These are phyloP conservation scores for Fragilariopsis cylindrus DNA, from an alignment of 108 stramenopile genomes.

Conservation along the genomic window DNA sequence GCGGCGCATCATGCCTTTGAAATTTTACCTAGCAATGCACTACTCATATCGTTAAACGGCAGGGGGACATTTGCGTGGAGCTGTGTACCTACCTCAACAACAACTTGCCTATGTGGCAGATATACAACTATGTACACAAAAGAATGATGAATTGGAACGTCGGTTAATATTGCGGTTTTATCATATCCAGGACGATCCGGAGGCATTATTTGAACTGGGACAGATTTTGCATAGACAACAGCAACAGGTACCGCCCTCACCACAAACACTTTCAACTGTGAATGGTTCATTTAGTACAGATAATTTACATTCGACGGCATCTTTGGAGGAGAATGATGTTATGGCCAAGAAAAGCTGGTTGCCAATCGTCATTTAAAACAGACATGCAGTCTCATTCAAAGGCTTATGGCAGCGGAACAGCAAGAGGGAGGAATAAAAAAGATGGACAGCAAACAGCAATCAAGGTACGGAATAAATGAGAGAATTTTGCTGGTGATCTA, in stretches of 20 bases:
- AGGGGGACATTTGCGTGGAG: conserved; percentile 59
- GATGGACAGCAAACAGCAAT: conserved; percentile 30
- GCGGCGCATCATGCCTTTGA: conserved; percentile 43
- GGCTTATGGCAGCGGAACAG: conserved; percentile 40
- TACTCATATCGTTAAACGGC: conserved; percentile 48
- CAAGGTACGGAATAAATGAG: conserved; percentile 1
- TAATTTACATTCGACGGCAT: not conserved
- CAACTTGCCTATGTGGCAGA: conserved; percentile 70
- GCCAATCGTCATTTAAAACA: conserved; percentile 37
- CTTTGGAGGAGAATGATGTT: not conserved
- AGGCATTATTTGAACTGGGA: conserved; percentile 43
- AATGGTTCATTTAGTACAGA: not conserved
- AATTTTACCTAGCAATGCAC: conserved; percentile 23
- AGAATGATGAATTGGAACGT: conserved; percentile 54
- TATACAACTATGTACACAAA: conserved; percentile 75
- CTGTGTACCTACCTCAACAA: conserved; percentile 21
- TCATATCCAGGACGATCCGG: conserved; percentile 57
- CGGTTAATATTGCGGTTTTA: conserved; percentile 65
- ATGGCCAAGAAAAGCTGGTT: not conserved
- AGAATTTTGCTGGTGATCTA: too few species aligned
- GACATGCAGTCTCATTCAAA: conserved; percentile 42
- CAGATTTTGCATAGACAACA: conserved; percentile 30
- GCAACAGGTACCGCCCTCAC: conserved; percentile 17
- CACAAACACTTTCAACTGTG: conserved; percentile 14
- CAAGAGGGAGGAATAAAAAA: conserved; percentile 18